A percentile compares a stretch with the other conserved stretches of the same genome.
phyloP scores from a whole-genome alignment of 352 stramenopile genomes.

The Pythium chondricola region DNA sequence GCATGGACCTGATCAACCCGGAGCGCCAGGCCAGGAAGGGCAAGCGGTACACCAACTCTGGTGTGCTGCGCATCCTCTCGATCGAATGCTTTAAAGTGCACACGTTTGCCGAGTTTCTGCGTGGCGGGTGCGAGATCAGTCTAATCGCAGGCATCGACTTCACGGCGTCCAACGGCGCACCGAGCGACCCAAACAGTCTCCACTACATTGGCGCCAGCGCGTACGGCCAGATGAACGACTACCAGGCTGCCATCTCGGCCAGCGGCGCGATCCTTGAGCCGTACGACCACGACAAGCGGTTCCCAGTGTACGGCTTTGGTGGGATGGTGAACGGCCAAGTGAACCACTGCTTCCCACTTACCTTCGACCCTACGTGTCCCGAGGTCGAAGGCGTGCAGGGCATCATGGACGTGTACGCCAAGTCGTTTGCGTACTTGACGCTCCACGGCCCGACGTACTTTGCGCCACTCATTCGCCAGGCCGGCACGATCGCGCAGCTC shows the following conservation, averaged over 20 bases:
- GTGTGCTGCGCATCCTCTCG: slow-evolving; percentile 47
- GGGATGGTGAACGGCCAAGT: slow-evolving; percentile 53
- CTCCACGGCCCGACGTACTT: slow-evolving; percentile 79
- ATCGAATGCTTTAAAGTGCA: slow-evolving; percentile 58
- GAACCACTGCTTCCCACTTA: slow-evolving; percentile 71
- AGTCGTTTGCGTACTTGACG: slow-evolving; percentile 57
- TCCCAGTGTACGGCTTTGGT: slow-evolving; percentile 80
- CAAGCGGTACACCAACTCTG: slow-evolving; percentile 71
- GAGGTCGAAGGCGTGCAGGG: slow-evolving; percentile 59
- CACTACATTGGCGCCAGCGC: slow-evolving; percentile 55
- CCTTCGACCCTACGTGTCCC: slow-evolving; percentile 49
- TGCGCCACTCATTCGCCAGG: slow-evolving; percentile 65
- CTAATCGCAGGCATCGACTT: slow-evolving; percentile 82
- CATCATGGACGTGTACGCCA: slow-evolving; percentile 53
- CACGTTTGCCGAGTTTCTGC: slow-evolving; percentile 69
- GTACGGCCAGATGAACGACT: slow-evolving; percentile 66
- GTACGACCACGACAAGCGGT: slow-evolving; percentile 70
- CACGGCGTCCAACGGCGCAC: slow-evolving; percentile 57
- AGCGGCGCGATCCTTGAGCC: slow-evolving; percentile 63
- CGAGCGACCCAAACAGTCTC: slow-evolving; percentile 38
- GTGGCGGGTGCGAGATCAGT: slow-evolving; percentile 65
- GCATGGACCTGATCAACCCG: slow-evolving; percentile 55
- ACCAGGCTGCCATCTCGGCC: slow-evolving; percentile 65
- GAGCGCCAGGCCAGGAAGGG: slow-evolving; percentile 62
- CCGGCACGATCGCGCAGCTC: slow-evolving; percentile 44